Base-by-base conservation (phyloP, 2,329 filamentous ascomycete genomes). In the Chalaropsis thielavioides region DNA sequence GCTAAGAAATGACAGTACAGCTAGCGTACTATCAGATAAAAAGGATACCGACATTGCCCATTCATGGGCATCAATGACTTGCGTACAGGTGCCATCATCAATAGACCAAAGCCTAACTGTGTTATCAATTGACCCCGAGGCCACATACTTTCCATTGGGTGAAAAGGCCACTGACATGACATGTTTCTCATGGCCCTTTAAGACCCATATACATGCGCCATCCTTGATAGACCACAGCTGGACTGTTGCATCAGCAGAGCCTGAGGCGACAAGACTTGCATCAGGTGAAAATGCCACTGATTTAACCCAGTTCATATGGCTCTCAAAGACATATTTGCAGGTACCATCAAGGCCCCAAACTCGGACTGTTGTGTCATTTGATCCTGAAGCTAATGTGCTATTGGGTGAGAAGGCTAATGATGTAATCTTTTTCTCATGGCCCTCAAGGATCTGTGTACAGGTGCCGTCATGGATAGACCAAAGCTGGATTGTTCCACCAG, bases 331-430 rank as follows among this genome's bases (percentile, higher is more conserved):
- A 0, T n/a, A 6, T 7, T n/a, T 22, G 1, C n/a, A 61, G 49
- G 61, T 49, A 19, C 19, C 44, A 13, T n/a, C 27, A 19, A 41
- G 24, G 13, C 58, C 35, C 41, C 15, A 40, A 35, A 70, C 46
- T n/a, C n/a, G 22, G 68, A 56, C 51, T 19, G 51, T 56, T 8
- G 4, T 17, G 3, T 60, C 61, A 64, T n/a, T 2, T 6, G 64
- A 65, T 10, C 31, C 59, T 27, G 59, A 62, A 22, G 56, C 56
- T 0, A 67, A 49, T 41, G 19, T 49, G 8, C 43, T 31, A 31
- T 67, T 60, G 15, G 46, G 15, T 15, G 66, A 59, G 49, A 67
- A 67, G 11, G 40, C 66, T 10, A 67, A 49, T 8, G 63, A 65
- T 4, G 4, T 17, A 46, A 67, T 44, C n/a, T 35, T 44, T 44